Conservation (phyloP, 768 basidiomycete genomes). For the Tricholomella constricta region DNA sequence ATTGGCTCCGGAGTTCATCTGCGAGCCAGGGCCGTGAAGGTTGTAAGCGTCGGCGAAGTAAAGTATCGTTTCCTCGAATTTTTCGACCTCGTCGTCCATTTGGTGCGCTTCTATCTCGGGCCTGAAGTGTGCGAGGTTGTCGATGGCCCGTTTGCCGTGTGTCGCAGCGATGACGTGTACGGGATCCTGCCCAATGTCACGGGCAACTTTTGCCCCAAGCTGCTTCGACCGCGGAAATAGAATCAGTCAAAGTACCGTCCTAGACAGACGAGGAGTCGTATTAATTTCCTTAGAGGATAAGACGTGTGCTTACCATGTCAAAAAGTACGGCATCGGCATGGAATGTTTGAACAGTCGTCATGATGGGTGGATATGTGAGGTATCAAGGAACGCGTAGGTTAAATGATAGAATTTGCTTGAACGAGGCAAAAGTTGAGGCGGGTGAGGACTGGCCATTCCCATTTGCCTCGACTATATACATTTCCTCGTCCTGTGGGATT, state of each 20-base stretch:
- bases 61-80: slow-evolving; percentile 67
- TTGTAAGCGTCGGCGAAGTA: slow-evolving; percentile 64
- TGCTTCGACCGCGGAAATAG: slow-evolving; percentile 72
- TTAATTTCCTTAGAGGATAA: neutral
- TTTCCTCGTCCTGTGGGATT: no score
- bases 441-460: no score
- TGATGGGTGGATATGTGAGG: no score
- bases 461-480: no score
- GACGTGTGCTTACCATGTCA: slow-evolving; percentile 55
- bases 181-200: slow-evolving; percentile 68
- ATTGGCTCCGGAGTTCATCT: slow-evolving; percentile 21
- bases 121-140: slow-evolving; percentile 68
- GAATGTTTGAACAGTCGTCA: slow-evolving; percentile 33
- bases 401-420: no score
- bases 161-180: slow-evolving; percentile 70
- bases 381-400: no score
- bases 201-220: slow-evolving; percentile 76
- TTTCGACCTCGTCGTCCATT: slow-evolving; percentile 58
- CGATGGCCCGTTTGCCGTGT: slow-evolving; percentile 78
- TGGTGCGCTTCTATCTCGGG: slow-evolving; percentile 55
- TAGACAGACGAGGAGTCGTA: slow-evolving; percentile 31
- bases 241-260: slow-evolving; percentile 76
- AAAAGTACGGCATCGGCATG: slow-evolving; percentile 62
- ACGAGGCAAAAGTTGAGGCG: no score
- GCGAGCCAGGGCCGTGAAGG: slow-evolving; percentile 42